Percentiles rank a stretch among this genome's conserved stretches.
Conservation (phyloP, 202 grass and related monocot species). For the Schoenoplectus triqueter region DNA sequence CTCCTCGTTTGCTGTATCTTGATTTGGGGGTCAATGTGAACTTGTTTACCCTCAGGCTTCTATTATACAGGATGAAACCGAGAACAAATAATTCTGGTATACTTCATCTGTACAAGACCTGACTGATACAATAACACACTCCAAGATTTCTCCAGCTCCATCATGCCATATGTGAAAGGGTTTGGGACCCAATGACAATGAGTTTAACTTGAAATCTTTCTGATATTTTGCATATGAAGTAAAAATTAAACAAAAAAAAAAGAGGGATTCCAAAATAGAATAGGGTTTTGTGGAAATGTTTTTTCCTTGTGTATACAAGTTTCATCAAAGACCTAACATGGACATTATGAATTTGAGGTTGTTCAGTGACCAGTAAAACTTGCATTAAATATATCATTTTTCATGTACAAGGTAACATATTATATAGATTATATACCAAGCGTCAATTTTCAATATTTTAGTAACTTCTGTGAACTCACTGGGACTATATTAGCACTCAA, state of each 20-base stretch:
- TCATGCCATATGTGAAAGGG: too few species aligned
- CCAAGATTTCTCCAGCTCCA: too few species aligned
- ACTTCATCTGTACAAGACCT: too few species aligned
- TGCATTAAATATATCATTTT: neutral
- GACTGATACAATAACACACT: too few species aligned
- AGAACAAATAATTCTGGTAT: conserved; percentile 2
- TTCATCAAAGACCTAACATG: neutral
- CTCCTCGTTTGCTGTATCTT: conserved; percentile 2
- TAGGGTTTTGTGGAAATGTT: neutral
- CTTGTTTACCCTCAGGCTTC: neutral
- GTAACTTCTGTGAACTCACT: neutral
- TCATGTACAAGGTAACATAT: neutral
- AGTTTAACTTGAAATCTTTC: neutral
- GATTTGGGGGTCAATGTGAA: neutral
- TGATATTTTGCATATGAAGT: neutral
- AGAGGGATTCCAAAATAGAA: neutral
- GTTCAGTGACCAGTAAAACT: neutral
- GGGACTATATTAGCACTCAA: neutral
- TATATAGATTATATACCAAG: neutral
- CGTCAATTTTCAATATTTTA: neutral
- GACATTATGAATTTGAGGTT: neutral
- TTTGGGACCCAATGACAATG: neutral
- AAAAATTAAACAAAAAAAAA: too few species aligned
- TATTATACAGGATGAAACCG: neutral
- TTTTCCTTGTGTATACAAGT: neutral